Evolutionary conservation across 306 rosid species (phyloP).

Genomic region (Vachellia pachyceras): DNA sequence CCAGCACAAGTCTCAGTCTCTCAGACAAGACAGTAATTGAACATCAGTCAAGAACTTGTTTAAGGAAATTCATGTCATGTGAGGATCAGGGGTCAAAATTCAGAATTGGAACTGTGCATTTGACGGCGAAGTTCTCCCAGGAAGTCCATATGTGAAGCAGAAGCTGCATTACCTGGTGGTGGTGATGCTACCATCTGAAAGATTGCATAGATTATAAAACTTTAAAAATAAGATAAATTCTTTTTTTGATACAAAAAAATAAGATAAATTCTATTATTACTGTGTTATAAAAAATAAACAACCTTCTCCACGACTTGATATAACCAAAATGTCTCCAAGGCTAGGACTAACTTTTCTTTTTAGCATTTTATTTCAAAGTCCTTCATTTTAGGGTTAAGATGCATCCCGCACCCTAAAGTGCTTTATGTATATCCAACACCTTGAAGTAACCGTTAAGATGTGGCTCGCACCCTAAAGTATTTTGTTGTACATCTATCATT

Average conservation of each 20-base stretch:
- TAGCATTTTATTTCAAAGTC: background rate
- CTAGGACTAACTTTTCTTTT: too few species aligned
- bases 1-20: conserved; percentile 35
- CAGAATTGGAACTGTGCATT: conserved; percentile 44
- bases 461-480: too few species aligned
- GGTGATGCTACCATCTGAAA: conserved; percentile 53
- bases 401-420: too few species aligned
- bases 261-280: background rate
- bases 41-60: conserved; percentile 33
- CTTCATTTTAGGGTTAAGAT: background rate
- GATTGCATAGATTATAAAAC: conserved; percentile 9
- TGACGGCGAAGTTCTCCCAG: conserved; percentile 67
- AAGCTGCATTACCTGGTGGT: conserved; percentile 32
- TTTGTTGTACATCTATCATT: too few species aligned
- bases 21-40: conserved; percentile 38
- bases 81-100: conserved; percentile 42
- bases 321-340: background rate
- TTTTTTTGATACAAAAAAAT: too few species aligned
- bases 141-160: conserved; percentile 61
- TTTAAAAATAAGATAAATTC: background rate
- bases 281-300: background rate
- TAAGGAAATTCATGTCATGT: conserved; percentile 21
- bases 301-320: background rate
- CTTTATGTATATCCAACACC: too few species aligned
- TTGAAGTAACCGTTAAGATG: too few species aligned